These are phyloP conservation scores for Perkinsus marinus DNA, from an alignment of 169 alveolate species.

Conservation along the genomic window DNA sequence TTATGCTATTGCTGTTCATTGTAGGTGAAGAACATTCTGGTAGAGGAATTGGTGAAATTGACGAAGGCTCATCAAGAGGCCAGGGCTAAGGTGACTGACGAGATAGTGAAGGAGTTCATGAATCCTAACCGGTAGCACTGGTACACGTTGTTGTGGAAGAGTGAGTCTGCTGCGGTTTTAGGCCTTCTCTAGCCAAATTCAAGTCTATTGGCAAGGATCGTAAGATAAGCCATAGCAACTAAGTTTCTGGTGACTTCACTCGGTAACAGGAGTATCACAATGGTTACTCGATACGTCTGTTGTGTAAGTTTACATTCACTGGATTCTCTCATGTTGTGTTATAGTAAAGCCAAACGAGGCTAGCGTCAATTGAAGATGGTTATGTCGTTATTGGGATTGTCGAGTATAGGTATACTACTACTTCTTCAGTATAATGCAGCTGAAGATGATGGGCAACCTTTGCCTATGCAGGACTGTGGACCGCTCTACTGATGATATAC, in stretches of 20 bases:
- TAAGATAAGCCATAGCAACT: not conserved
- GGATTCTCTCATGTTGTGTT: not conserved
- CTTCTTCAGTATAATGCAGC: not conserved
- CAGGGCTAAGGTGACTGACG: constrained; percentile 18
- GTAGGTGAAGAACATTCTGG: not conserved
- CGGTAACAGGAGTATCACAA: not conserved
- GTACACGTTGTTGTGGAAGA: not conserved
- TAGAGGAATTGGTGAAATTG: constrained; percentile 4
- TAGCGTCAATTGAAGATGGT: not conserved
- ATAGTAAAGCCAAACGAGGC: too few species aligned
- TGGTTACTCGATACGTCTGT: too few species aligned
- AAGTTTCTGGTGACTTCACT: not conserved
- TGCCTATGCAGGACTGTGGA: not conserved
- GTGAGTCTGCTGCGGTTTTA: not conserved
- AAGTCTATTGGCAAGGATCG: not conserved
- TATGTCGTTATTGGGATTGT: too few species aligned
- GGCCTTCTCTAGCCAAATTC: not conserved
- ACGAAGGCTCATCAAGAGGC: constrained; percentile 8
- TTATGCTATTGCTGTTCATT: constrained; percentile 10
- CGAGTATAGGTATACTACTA: not conserved
- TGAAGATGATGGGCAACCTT: not conserved
- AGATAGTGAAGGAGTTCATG: constrained; percentile 18
- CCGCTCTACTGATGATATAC: not conserved
- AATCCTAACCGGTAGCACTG: not conserved
- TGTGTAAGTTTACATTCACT: not conserved